Evolutionary conservation across 371 early-diverging fungal species (phyloP), one percentile per base, ranked within the genome.

Genomic region (Nematocida sp.): DNA sequence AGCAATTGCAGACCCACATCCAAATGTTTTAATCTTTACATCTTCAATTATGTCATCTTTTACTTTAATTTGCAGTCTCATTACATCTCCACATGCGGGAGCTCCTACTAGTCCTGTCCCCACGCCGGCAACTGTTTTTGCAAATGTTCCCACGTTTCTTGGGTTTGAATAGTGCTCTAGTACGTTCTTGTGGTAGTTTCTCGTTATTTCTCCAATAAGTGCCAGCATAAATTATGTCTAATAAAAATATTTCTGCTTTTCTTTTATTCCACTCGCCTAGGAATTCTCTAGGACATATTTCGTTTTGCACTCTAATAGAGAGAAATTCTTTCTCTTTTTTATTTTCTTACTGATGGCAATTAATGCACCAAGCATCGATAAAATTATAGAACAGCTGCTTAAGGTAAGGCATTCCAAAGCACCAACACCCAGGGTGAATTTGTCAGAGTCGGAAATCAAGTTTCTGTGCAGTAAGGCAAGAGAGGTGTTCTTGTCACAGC

Each of bases 21-120:
- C 97, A 89, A 95, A 97, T 0, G 97, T 96, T 89, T 95, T 97
- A 89, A 97, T 96, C 87, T 93, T 93, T 80, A 94, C 95, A 85
- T 97, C 96, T 66, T 90, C 90, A 83, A 97, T 96, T 47, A 90
- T 90, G 7, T 87, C 90, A 46, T 92, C 92, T 83, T 95, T 92
- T 3, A 97, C 96, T 86, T 92, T 90, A 86, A 97, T 96, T 86
- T 97, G 97, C 50, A 97, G 90, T 84, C 95, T 94, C 95, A 97
- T 95, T 42, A 97, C 97, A 89, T 97, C 97, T 74, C 97, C 97
- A 88, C 97, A 97, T 9, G 97, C 97, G 42, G 97, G 97, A 0
- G 97, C 97, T 15, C 97, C 97, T 11, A 97, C 97, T 23, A 97
- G 89, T 20, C 97, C 97, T 23, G 97, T 97, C 40, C 97, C 97